Percentiles rank a stretch among this genome's conserved stretches.
Evolutionary conservation across 176 grass and related monocot genomes (phyloP).

Genomic region (Carex myosuroides): DNA sequence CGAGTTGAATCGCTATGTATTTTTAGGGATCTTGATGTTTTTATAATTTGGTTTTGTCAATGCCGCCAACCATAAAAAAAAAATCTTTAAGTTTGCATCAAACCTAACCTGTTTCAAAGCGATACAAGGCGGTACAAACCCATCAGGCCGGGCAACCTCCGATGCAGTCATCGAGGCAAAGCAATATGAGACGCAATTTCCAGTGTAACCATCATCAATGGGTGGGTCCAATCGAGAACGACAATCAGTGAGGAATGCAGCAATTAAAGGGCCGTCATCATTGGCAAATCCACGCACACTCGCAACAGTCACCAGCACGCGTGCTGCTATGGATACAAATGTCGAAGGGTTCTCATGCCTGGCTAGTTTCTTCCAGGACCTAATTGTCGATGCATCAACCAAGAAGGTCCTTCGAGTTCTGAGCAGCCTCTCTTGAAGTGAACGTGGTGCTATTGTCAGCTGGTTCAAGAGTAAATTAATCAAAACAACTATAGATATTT

Average conservation of each 20-base stretch:
- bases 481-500: background rate
- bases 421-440: background rate
- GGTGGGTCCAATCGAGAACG: conserved; percentile 6
- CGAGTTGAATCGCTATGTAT: too few species aligned
- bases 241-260: background rate
- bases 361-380: background rate
- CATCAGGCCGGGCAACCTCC: background rate
- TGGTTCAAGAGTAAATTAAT: background rate
- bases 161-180: conserved; percentile 1
- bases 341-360: background rate
- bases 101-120: conserved; percentile 10
- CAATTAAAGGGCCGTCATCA: conserved; percentile 9
- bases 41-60: background rate
- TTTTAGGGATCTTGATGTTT: too few species aligned
- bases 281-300: background rate
- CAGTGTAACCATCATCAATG: background rate
- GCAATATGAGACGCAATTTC: background rate
- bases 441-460: background rate
- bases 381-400: background rate
- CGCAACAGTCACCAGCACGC: background rate
- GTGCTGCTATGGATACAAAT: conserved; percentile 3
- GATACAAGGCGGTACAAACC: background rate
- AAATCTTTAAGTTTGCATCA: background rate
- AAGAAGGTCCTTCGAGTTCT: background rate
- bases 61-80: too few species aligned